A percentile compares a stretch with the other conserved stretches of the same genome.
Evolutionary conservation across 177 flowering plant genomes (phyloP).

Genomic region (Vitis hybrid): DNA sequence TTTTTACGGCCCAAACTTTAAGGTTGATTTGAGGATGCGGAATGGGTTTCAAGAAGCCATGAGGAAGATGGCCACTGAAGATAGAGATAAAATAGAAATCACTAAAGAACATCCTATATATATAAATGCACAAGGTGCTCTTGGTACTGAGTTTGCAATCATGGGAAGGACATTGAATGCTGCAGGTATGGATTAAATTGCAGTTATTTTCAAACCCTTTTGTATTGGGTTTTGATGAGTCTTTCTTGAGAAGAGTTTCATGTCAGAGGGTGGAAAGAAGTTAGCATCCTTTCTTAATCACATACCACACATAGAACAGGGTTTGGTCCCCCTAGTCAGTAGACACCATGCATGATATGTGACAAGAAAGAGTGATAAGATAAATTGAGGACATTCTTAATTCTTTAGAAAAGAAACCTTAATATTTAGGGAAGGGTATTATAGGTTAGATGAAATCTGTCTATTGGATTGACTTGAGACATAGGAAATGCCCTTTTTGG

Average conservation of each 20-base stretch:
- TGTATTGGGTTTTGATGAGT: not conserved
- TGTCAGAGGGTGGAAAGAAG: constrained; percentile 6
- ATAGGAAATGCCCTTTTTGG: too few species aligned
- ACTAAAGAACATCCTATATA: constrained; percentile 50
- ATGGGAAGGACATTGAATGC: constrained; percentile 47
- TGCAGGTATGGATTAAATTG: constrained; percentile 34
- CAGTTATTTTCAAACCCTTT: not conserved
- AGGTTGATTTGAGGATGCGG: constrained; percentile 42
- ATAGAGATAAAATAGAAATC: constrained; percentile 45
- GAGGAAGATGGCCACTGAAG: constrained; percentile 43
- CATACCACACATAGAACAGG: not conserved
- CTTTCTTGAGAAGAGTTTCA: not conserved
- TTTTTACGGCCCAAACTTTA: constrained; percentile 35
- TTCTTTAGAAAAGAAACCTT: not conserved
- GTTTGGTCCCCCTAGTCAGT: not conserved
- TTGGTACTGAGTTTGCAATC: constrained; percentile 47
- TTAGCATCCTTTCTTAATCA: not conserved
- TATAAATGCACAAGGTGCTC: constrained; percentile 50
- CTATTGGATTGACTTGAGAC: too few species aligned
- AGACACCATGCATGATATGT: too few species aligned
- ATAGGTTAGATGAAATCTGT: too few species aligned
- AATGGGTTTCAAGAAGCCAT: constrained; percentile 54
- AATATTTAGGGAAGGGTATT: too few species aligned
- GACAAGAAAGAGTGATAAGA: not conserved
- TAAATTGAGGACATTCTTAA: not conserved